phyloP scores from a whole-genome alignment of 139 green algal genomes.

The Chlamydomonas sp. region DNA sequence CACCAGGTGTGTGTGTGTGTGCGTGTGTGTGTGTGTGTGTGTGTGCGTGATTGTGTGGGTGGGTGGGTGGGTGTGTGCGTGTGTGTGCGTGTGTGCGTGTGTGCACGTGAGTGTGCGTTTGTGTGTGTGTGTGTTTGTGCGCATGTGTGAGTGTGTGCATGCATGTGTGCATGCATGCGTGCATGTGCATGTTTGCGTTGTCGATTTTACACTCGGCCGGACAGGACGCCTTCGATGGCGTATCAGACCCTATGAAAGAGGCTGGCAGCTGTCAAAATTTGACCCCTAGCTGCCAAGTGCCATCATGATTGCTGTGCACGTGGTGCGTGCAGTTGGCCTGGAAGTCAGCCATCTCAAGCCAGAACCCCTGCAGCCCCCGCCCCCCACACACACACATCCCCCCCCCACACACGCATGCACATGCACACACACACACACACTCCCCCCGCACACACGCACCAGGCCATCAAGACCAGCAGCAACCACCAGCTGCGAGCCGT shows the following conservation, averaged over 20 bases:
- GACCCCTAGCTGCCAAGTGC: no score
- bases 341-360: not conserved
- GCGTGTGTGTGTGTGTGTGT: not conserved
- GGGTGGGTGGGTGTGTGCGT: not conserved
- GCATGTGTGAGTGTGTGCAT: not conserved
- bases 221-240: no score
- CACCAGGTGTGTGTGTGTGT: conserved; percentile 29
- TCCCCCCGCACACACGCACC: not conserved
- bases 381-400: not conserved
- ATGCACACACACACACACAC: not conserved
- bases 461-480: conserved; percentile 37
- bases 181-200: no score
- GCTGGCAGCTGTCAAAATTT: no score
- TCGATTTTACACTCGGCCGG: no score
- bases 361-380: not conserved
- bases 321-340: not conserved
- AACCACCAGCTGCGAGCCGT: conserved; percentile 9
- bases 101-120: not conserved
- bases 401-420: not conserved
- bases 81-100: not conserved
- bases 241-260: no score
- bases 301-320: no score
- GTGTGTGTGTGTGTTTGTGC: not conserved
- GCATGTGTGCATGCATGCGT: no score
- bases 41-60: not conserved